These are phyloP conservation scores for Stephania japonica DNA, from an alignment of 164 flowering plant species.

Conservation along the genomic window DNA sequence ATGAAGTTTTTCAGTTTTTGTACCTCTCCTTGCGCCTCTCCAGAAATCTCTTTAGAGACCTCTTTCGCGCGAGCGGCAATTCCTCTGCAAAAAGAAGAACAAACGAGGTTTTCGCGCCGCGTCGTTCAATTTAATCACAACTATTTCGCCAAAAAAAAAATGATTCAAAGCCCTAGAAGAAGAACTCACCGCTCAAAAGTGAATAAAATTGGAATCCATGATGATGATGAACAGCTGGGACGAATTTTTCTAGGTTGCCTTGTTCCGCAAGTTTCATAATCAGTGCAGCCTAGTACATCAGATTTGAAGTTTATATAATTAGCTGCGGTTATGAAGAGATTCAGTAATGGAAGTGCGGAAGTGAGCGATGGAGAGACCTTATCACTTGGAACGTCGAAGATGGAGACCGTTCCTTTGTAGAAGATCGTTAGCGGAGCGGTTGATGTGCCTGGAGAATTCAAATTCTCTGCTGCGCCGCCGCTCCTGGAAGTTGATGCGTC, in stretches of 20 bases:
- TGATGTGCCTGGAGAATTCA: constrained; percentile 5
- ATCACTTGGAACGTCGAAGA: constrained; percentile 22
- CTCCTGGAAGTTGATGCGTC: too few relatives aligned
- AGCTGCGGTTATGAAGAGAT: too few relatives aligned
- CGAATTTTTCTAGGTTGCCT: constrained; percentile 14
- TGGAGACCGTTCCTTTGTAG: constrained; percentile 30
- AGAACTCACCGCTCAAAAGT: constrained; percentile 15
- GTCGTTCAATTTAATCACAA: too few relatives aligned
- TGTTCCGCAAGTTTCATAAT: constrained; percentile 44
- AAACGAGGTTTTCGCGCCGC: not conserved
- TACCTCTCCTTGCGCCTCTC: constrained; percentile 63
- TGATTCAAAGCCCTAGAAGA: too few relatives aligned
- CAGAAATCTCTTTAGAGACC: constrained; percentile 39
- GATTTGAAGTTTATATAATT: not conserved
- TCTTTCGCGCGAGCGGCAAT: constrained; percentile 33
- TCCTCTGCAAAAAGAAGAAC: constrained; percentile 23
- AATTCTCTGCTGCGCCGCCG: too few relatives aligned
- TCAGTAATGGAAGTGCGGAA: not conserved
- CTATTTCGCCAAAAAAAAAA: too few relatives aligned
- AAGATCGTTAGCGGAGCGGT: constrained; percentile 46
- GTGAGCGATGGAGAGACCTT: constrained; percentile 16
- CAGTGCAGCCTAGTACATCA: constrained; percentile 37
- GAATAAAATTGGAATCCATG: constrained; percentile 4
- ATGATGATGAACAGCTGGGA: not conserved
- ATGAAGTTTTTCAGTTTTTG: too few relatives aligned